These are phyloP conservation scores for Escovopsis sp. DNA, from an alignment of 2,329 filamentous ascomycete genomes.

Conservation along the genomic window DNA sequence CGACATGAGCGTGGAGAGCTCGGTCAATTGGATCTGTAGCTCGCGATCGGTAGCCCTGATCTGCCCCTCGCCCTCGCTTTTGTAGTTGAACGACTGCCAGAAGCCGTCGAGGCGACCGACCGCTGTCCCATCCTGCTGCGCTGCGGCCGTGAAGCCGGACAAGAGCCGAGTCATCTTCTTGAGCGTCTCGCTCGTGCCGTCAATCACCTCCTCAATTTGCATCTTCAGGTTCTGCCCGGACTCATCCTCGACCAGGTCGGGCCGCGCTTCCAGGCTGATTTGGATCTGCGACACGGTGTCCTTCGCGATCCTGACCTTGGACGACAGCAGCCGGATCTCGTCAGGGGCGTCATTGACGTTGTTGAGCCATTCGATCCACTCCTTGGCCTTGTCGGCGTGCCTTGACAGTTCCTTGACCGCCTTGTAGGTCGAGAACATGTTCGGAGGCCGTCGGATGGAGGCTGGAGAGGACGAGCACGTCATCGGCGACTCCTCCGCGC, in stretches of 20 bases:
- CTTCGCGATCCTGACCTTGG: constrained; percentile 13
- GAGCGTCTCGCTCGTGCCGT: constrained; percentile 12
- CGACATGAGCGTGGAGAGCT: constrained; percentile 16
- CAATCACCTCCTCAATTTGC: constrained; percentile 16
- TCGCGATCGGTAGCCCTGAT: constrained; percentile 15
- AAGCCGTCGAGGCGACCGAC: constrained; percentile 14
- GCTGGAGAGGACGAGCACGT: too few relatives aligned
- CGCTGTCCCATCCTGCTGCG: constrained; percentile 7
- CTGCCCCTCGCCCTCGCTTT: constrained; percentile 17
- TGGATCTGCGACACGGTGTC: constrained; percentile 19
- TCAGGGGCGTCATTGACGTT: constrained; percentile 16
- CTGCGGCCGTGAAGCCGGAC: constrained; percentile 12
- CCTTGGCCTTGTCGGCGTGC: constrained; percentile 17
- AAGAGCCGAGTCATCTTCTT: constrained; percentile 17
- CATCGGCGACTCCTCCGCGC: constrained; percentile 3
- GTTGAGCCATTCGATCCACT: constrained; percentile 19
- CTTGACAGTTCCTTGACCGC: constrained; percentile 12
- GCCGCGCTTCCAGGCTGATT: constrained; percentile 12
- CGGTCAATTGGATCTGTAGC: constrained; percentile 14
- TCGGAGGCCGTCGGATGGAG: constrained; percentile 10
- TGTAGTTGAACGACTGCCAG: constrained; percentile 19
- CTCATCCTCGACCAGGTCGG: constrained; percentile 17
- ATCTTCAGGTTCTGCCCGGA: constrained; percentile 11
- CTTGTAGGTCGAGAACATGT: constrained; percentile 12
- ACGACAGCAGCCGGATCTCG: constrained; percentile 14